Base-by-base conservation (phyloP, 306 rosid species). In the Acmispon strigosus region DNA sequence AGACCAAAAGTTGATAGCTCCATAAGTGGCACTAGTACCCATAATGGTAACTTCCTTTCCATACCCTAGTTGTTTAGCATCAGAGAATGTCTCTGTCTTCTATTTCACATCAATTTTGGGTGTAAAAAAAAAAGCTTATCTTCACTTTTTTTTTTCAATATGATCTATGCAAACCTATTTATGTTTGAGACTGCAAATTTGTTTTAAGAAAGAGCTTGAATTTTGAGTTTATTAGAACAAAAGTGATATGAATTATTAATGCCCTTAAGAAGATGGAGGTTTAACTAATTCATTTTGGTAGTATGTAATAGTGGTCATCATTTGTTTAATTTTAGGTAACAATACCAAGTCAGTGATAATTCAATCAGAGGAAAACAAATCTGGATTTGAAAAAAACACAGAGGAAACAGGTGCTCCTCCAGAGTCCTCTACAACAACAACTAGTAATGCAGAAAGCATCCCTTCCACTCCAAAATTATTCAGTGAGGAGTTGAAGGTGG, bases 401-500 rank as follows among this genome's bases (percentile, higher is more conserved):
- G 92, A 87, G 50, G 84, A 48, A 47, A 70, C 83, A 14, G 75
- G 70, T 69, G 79, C 83, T 65, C 82, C 76, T 29, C 79, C 70
- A 60, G 94, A 72, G 64, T 86, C 96, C 62, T 83, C 96, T 10
- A 82, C 90, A 13, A 80, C 90, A 13, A 80, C 89, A 17, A 81
- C 87, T 57, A 89, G 93, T 70, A 83, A 86, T 73, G 88, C 70
- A 0, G 99, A 89, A 71, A 87, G 99, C 74, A 75, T 79, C 55
- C 71, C 90, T 29, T 84, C 95, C 54, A 89, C 96, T 7, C 90
- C 96, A 9, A 82, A 82, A 76, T 77, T 85, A 76, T 77, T 85
- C 69, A 94, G 99, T n/a, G 96, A 89, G 76, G 99, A 91, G 48
- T 84, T 91, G 85, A 94, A 86, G 88, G 87, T 89, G 68, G 85